phyloP scores from a whole-genome alignment of 2,329 filamentous ascomycete species.

The Pseudogymnoascus sp. region DNA sequence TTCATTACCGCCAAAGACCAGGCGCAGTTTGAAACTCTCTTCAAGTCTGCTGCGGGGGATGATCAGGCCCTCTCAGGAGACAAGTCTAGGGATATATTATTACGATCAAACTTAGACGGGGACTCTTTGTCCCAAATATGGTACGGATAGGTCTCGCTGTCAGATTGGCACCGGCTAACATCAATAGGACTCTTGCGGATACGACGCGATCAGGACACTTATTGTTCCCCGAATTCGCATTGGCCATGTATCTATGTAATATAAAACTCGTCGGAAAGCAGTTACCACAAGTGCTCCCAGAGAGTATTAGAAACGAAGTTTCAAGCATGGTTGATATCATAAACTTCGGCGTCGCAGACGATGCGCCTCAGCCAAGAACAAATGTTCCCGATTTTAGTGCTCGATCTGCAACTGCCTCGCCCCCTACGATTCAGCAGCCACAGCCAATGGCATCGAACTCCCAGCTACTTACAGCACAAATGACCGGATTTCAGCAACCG shows the following conservation, averaged over 20 bases:
- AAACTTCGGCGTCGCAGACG: constrained; percentile 83
- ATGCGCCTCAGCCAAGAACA: constrained; percentile 45
- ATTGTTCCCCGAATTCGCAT: constrained; percentile 93
- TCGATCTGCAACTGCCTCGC: constrained; percentile 41
- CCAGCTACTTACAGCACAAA: constrained; percentile 56
- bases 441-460: constrained; percentile 69
- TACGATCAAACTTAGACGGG: constrained; percentile 83
- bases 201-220: constrained; percentile 94
- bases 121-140: constrained; percentile 89
- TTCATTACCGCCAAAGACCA: constrained; percentile 96
- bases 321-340: constrained; percentile 99
- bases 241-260: constrained; percentile 98
- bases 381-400: constrained; percentile 68
- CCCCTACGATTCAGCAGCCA: constrained; percentile 57
- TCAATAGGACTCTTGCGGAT: constrained; percentile 74
- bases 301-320: constrained; percentile 89
- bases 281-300: constrained; percentile 67
- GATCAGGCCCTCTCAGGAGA: constrained; percentile 82
- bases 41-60: constrained; percentile 88
- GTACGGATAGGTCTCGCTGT: constrained; percentile 40
- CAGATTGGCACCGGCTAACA: constrained; percentile 14
- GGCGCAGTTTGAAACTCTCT: constrained; percentile 93
- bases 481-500: constrained; percentile 60
- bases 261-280: constrained; percentile 81
- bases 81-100: constrained; percentile 79